Base-by-base conservation (phyloP, 257 asterid genomes). In the Przewalskia tangutica region DNA sequence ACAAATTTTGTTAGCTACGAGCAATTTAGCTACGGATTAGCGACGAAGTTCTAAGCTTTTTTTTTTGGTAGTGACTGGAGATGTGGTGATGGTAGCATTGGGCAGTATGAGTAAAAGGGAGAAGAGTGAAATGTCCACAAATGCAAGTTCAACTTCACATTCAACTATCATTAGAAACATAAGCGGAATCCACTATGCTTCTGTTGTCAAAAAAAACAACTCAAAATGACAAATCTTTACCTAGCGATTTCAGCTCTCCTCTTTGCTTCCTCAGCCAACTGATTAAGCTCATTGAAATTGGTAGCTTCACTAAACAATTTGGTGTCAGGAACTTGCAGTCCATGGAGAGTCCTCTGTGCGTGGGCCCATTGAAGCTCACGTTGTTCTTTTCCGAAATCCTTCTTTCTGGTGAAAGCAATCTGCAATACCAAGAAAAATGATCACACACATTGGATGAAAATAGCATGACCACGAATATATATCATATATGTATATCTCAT, bases 301-400 rank as follows among this genome's bases (percentile, higher is more conserved):
- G 86, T 92, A 36, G 85, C 84, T 77, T 95, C 99, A 20, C 84
- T 90, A 56, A 93, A 93, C 89, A 95, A 51, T 88, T 93, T 93
- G 77, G 99, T 90, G 79, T 93, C 99, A 0, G 99, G 99, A 40
- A 93, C 98, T 89, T 93, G 95, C 79, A 95, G 87, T 27, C 99
- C 99, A 20, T 95, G 99, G 56, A 95, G 98, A 67, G 99, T 95
- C 85, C 99, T 90, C 46, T 95, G 99, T 2, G 98, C 99, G 18
- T 95, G 99, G 12, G 99, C 98, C 99, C 99, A 95, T 83, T 88
- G 86, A 46, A 95, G 98, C 86, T 93, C 98, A 12, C 99, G 97
- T 68, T 95, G 98, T 90, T 95, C 99, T 88, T 92, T 93, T 6
- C 99, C 99, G 12, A 95, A 95, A 86, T 95, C 98, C 86, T 95